Conservation (phyloP, 225 moss, liverwort and hornwort species). For the Ulota crispa region DNA sequence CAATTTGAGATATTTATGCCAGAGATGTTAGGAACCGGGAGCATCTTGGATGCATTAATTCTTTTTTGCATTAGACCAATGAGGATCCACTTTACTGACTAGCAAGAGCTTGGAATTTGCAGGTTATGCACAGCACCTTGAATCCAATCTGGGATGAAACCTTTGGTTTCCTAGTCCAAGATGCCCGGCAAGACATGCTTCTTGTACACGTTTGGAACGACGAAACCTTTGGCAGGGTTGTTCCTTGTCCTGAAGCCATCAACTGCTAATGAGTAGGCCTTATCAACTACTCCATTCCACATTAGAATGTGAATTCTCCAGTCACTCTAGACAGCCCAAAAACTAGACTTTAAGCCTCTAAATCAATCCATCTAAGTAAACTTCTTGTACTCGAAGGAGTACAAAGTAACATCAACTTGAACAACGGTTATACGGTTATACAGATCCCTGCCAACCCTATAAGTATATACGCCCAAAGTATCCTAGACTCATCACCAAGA, state of each 20-base stretch:
- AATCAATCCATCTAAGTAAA: not conserved
- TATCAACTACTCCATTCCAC: not conserved
- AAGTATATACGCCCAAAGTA: not conserved
- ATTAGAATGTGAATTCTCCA: not conserved
- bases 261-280: not conserved
- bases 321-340: not conserved
- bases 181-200: slow-evolving; percentile 75
- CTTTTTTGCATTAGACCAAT: not conserved
- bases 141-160: slow-evolving; percentile 86
- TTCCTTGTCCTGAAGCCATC: slow-evolving; percentile 6
- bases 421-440: accelerated
- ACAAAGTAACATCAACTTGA: not conserved
- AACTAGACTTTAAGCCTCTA: not conserved
- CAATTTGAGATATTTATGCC: not conserved
- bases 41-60: not conserved
- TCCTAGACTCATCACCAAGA: not conserved
- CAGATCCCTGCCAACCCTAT: not conserved
- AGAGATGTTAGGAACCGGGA: not conserved
- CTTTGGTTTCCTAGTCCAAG: slow-evolving; percentile 60
- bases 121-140: slow-evolving; percentile 65
- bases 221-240: slow-evolving; percentile 82
- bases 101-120: slow-evolving; percentile 15
- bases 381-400: not conserved
- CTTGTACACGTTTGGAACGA: slow-evolving; percentile 81
- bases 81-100: not conserved